phyloP scores from a whole-genome alignment of 1,139 yeast species.

The Debaryomyces udenii region DNA sequence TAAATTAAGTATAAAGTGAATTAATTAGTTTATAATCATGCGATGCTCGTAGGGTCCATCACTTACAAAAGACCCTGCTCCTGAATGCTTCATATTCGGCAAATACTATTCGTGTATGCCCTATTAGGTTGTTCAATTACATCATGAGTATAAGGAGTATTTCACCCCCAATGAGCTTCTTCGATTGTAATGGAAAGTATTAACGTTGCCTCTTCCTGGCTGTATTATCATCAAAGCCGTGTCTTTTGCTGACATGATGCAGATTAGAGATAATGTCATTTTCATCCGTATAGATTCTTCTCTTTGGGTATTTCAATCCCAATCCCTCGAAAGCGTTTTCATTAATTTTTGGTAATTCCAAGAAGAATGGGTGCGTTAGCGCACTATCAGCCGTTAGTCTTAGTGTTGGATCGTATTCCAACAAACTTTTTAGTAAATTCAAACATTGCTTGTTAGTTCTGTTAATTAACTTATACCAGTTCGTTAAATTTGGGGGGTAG shows the following conservation, averaged over 20 bases:
- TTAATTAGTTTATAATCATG: too few species aligned
- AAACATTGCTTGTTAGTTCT: conserved; percentile 71
- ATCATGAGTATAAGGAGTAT: too few species aligned
- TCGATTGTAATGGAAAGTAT: not conserved
- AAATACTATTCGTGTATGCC: too few species aligned
- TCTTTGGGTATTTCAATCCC: conserved; percentile 63
- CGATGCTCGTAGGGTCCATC: too few species aligned
- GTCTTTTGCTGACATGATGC: conserved; percentile 24
- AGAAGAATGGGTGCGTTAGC: conserved; percentile 72
- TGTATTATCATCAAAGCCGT: conserved; percentile 28
- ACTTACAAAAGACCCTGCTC: too few species aligned
- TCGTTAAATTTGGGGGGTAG: conserved; percentile 68
- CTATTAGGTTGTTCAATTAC: too few species aligned
- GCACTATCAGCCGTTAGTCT: conserved; percentile 70
- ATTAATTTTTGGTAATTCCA: conserved; percentile 65
- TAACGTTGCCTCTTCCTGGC: conserved; percentile 34
- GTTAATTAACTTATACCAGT: conserved; percentile 86
- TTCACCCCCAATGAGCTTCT: too few species aligned
- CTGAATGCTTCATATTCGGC: too few species aligned
- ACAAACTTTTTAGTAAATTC: conserved; percentile 60
- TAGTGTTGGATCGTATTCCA: conserved; percentile 83
- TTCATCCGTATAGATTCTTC: conserved; percentile 79
- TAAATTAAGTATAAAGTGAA: too few species aligned
- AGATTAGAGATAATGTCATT: conserved; percentile 56
- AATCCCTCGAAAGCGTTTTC: conserved; percentile 73